These are phyloP conservation scores for Debaryomyces tyrocola DNA, from an alignment of 805 yeast genomes.

Conservation along the genomic window DNA sequence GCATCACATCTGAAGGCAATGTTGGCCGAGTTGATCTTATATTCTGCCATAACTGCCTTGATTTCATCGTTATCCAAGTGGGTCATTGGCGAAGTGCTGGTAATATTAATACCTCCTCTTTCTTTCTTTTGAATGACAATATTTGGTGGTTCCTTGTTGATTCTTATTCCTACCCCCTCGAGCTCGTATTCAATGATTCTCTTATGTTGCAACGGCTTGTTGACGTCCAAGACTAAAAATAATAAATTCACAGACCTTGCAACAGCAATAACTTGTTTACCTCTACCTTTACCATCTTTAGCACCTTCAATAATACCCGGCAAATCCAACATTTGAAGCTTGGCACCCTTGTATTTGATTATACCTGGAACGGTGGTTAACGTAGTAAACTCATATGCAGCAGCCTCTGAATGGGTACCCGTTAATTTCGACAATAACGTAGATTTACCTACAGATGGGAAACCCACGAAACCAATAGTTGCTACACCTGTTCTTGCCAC, in stretches of 20 bases:
- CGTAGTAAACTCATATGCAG: constrained; percentile 96
- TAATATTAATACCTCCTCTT: constrained; percentile 91
- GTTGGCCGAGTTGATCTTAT: constrained; percentile 93
- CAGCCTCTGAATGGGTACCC: constrained; percentile 97
- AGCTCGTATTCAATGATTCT: constrained; percentile 90
- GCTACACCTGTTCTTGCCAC: constrained; percentile 99
- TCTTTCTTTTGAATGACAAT: constrained; percentile 90
- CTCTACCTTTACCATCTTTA: constrained; percentile 88
- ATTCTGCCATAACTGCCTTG: constrained; percentile 94
- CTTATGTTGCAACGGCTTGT: constrained; percentile 93
- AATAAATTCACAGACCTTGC: constrained; percentile 96
- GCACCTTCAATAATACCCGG: constrained; percentile 94
- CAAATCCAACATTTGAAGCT: constrained; percentile 90
- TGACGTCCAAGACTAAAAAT: constrained; percentile 92
- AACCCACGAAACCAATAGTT: constrained; percentile 95
- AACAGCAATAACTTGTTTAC: constrained; percentile 96
- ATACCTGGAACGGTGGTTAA: constrained; percentile 97
- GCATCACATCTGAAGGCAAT: constrained; percentile 97
- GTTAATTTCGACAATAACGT: constrained; percentile 86
- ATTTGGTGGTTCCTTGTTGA: constrained; percentile 91
- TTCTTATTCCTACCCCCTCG: constrained; percentile 96
- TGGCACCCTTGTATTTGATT: constrained; percentile 94
- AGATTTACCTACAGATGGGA: constrained; percentile 92
- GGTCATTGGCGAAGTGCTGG: constrained; percentile 90
- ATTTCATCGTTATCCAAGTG: constrained; percentile 91